A percentile compares a stretch with the other conserved stretches of the same genome.
phyloP scores from a whole-genome alignment of 2,329 filamentous ascomycete species.

The Fusarium brevicatenulatum region DNA sequence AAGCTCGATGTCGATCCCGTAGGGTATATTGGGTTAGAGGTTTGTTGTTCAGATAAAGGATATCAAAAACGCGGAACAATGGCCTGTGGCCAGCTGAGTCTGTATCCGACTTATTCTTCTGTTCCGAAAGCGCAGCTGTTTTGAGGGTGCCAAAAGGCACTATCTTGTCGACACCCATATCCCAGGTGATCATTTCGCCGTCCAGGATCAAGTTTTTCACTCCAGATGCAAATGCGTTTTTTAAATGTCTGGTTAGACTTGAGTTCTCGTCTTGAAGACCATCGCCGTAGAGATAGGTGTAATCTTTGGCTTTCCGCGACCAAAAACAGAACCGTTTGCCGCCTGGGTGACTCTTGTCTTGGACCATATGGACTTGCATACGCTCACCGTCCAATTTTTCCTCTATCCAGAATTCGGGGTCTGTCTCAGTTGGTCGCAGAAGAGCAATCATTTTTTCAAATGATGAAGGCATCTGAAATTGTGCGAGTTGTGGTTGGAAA shows the following conservation, averaged over 20 bases:
- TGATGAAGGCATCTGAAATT: constrained; percentile 83
- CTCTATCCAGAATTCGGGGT: constrained; percentile 92
- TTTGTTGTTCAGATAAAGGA: constrained; percentile 85
- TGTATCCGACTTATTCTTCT: constrained; percentile 70
- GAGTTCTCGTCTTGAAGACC: constrained; percentile 78
- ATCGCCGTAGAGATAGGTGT: constrained; percentile 91
- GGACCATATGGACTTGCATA: constrained; percentile 93
- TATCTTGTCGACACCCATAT: constrained; percentile 83
- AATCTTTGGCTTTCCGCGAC: constrained; percentile 96
- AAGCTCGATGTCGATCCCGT: constrained; percentile 79
- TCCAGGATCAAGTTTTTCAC: constrained; percentile 92
- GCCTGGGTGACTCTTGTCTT: constrained; percentile 74
- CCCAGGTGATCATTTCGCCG: constrained; percentile 99
- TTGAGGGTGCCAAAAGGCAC: constrained; percentile 94
- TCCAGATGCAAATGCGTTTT: constrained; percentile 77
- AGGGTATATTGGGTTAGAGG: constrained; percentile 85
- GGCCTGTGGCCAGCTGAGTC: constrained; percentile 65
- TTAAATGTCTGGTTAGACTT: constrained; percentile 82
- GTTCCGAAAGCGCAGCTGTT: constrained; percentile 83
- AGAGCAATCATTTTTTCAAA: constrained; percentile 82
- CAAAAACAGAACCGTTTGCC: constrained; percentile 85
- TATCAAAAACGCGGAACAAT: constrained; percentile 88
- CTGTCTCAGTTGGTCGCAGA: constrained; percentile 72
- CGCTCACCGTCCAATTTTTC: constrained; percentile 97
- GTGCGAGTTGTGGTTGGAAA: constrained; percentile 94